phyloP scores from a whole-genome alignment of 768 basidiomycete species.

The Kwoniella mangroviensis region DNA sequence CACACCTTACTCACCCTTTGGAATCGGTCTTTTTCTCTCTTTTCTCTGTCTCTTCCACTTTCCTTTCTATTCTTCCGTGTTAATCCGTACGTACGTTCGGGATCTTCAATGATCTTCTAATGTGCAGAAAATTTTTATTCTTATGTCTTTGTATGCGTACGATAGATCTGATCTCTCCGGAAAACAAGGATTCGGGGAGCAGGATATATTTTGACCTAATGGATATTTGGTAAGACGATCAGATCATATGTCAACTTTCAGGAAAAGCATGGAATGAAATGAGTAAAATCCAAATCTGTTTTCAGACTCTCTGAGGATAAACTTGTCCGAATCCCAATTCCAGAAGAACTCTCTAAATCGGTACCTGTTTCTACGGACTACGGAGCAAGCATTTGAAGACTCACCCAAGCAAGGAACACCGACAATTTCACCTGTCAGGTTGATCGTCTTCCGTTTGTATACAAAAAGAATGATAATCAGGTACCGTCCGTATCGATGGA shows the following conservation, averaged over 20 bases:
- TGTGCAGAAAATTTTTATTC: not conserved
- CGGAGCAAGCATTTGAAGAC: not conserved
- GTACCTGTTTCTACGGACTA: not conserved
- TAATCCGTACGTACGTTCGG: not conserved
- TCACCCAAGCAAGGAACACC: not conserved
- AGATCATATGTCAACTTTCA: conserved; percentile 6
- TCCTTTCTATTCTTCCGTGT: not conserved
- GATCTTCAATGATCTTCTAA: not conserved
- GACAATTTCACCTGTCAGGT: not conserved
- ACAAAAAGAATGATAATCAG: not conserved
- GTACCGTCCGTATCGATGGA: not conserved
- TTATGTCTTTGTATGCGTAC: not conserved
- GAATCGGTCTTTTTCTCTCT: not conserved
- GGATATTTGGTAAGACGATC: conserved; percentile 13
- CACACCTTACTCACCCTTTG: conserved; percentile 14
- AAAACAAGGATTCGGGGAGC: not conserved
- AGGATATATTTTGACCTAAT: not conserved
- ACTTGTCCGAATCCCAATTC: not conserved
- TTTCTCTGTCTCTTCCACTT: not conserved
- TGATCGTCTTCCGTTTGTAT: not conserved
- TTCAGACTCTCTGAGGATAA: not conserved
- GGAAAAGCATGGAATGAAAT: too few species aligned
- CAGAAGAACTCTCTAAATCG: not conserved
- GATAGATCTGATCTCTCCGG: not conserved
- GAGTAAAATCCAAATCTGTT: not conserved